phyloP scores from a whole-genome alignment of 2,329 filamentous ascomycete species.

The Gyromitra esculenta region DNA sequence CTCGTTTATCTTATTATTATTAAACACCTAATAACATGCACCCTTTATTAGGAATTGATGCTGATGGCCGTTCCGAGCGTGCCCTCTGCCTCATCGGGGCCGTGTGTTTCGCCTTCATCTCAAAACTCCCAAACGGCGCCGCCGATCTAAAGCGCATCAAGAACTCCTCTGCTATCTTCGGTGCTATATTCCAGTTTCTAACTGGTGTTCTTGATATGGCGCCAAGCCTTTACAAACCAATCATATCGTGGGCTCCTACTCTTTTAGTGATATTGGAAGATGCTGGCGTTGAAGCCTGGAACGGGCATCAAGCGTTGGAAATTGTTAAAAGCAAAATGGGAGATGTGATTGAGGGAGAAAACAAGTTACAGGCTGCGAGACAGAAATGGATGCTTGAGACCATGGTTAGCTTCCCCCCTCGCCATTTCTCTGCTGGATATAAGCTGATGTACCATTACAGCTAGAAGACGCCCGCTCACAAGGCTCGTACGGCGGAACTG shows the following conservation, averaged over 20 bases:
- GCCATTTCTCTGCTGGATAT: not conserved
- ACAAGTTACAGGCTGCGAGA: conserved; percentile 20
- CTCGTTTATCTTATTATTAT: not conserved
- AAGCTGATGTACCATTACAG: not conserved
- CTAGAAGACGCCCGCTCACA: not conserved
- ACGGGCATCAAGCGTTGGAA: conserved; percentile 14
- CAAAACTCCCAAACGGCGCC: conserved; percentile 21
- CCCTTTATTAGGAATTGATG: not conserved
- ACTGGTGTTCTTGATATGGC: conserved; percentile 1
- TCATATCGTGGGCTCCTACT: conserved; percentile 15
- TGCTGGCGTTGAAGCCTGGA: conserved; percentile 1
- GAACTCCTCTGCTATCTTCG: conserved; percentile 24
- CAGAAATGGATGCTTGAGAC: conserved; percentile 18
- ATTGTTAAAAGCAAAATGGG: conserved; percentile 13
- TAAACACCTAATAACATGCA: not conserved
- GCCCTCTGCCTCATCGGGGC: conserved; percentile 17
- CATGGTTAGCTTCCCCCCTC: conserved; percentile 1
- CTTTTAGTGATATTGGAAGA: conserved; percentile 14
- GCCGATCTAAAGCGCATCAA: conserved; percentile 29
- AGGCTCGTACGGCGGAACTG: conserved; percentile 18
- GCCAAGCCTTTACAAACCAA: not conserved
- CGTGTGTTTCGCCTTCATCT: conserved; percentile 30
- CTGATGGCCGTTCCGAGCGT: not conserved
- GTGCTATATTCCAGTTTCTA: conserved; percentile 19
- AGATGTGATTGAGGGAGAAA: not conserved